Evolutionary conservation across 140 eudicot species (phyloP), one percentile per base, ranked within the genome.

Genomic region (Bidens hawaiensis): DNA sequence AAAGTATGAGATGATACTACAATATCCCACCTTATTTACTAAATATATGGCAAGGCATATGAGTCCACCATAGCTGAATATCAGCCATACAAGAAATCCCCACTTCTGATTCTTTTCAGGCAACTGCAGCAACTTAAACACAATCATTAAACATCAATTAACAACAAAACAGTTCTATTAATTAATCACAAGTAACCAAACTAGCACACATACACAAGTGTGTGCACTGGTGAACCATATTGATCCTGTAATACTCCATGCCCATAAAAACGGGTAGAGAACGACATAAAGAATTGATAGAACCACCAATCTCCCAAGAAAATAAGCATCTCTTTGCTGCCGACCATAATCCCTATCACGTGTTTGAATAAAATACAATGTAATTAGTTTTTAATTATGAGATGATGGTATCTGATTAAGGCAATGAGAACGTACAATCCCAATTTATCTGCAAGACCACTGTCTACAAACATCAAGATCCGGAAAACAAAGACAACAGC

Each of bases 61-160:
- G 65, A 93, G 99, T 67, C 96, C 99, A 67, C 89, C 83, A 50
- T 85, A 93, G 82, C 96, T 93, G 81, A 93, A 93, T 33, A 93
- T 82, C 76, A 93, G 78, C 99, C 99, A 93, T 63, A 93, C 85
- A 68, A 93, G 84, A 76, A 93, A 93, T 4, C 99, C 99, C 89
- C 96, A 93, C 59, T 88, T 93, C 81, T 93, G 99, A 50, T 95
- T 93, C 52, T 85, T 89, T 79, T 85, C 95, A 25, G 99, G 96
- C 81, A 93, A 70, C 99, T 93, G 86, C 75, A 83, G 69, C 50
- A 41, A 47, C 47, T 41, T 36, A 7, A 34, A 67, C 46, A 71
- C 13, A 51, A 59, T 13, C 19, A 70, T 46, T 54, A 49, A 43
- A 43, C 11, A 27, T 64, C 59, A 3, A 17, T 55, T 53, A 14